Percentiles rank a stretch among this genome's conserved stretches.
These are phyloP conservation scores for Nicotiana sylvestris DNA, from an alignment of 257 asterid genomes.

Conservation along the genomic window DNA sequence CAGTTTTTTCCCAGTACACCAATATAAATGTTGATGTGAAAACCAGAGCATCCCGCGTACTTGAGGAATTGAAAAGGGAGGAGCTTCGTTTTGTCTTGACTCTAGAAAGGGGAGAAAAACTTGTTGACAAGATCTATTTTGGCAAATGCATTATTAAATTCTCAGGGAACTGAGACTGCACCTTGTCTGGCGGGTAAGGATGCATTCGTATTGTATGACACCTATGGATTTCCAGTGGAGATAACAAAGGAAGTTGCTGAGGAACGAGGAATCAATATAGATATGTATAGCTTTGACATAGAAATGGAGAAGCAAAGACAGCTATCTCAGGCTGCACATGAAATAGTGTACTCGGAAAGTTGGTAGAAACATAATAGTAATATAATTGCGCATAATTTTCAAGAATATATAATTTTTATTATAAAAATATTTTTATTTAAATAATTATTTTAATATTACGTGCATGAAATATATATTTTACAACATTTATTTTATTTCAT, in stretches of 20 bases:
- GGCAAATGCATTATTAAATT: constrained; percentile 43
- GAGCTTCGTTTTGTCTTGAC: constrained; percentile 83
- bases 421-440: too few species aligned
- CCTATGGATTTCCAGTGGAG: constrained; percentile 89
- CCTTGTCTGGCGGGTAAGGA: constrained; percentile 78
- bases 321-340: constrained; percentile 97
- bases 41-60: constrained; percentile 54
- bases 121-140: constrained; percentile 59
- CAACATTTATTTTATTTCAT: too few species aligned
- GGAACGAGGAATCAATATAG: constrained; percentile 68
- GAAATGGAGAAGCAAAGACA: constrained; percentile 92
- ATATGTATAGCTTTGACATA: constrained; percentile 58
- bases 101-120: constrained; percentile 92
- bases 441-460: too few species aligned
- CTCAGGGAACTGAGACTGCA: constrained; percentile 36
- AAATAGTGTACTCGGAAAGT: background rate
- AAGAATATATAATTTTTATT: too few species aligned
- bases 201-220: constrained; percentile 84
- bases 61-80: constrained; percentile 73
- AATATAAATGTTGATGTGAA: constrained; percentile 67
- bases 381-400: too few species aligned
- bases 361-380: too few species aligned
- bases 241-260: constrained; percentile 90
- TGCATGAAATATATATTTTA: too few species aligned
- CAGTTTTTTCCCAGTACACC: constrained; percentile 2